Conservation (phyloP, 2,329 filamentous ascomycete species). For the Zymoseptoria crescenta region DNA sequence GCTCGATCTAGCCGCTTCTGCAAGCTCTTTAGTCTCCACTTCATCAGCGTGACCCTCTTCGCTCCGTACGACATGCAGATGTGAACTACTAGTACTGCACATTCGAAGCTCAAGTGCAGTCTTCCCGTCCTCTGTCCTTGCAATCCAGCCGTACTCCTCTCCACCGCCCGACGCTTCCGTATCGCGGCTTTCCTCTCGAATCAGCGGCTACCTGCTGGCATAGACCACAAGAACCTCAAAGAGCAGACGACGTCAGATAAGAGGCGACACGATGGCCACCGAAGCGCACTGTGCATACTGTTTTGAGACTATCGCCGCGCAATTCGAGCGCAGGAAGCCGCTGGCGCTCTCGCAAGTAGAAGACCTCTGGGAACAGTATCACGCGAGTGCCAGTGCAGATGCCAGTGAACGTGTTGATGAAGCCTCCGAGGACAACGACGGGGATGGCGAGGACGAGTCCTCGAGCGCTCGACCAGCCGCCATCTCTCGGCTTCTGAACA, state of each 20-base stretch:
- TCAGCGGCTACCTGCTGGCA: background rate
- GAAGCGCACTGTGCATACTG: slow-evolving; percentile 82
- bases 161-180: background rate
- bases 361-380: slow-evolving; percentile 55
- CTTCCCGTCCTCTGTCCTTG: background rate
- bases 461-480: slow-evolving; percentile 32
- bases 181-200: background rate
- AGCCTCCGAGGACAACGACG: slow-evolving; percentile 18
- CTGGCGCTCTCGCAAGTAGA: slow-evolving; percentile 63
- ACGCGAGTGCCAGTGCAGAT: slow-evolving; percentile 29
- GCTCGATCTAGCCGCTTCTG: background rate
- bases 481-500: slow-evolving; percentile 36
- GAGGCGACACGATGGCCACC: slow-evolving; percentile 60
- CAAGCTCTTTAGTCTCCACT: background rate
- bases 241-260: background rate
- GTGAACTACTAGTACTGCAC: background rate
- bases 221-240: background rate
- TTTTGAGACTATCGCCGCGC: slow-evolving; percentile 77
- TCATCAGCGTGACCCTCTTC: background rate
- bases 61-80: background rate
- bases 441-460: slow-evolving; percentile 19
- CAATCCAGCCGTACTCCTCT: background rate
- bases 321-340: slow-evolving; percentile 61
- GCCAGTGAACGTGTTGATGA: slow-evolving; percentile 34
- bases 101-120: background rate